Conservation (phyloP, 2,329 filamentous ascomycete species). For the Cryphonectria parasitica region DNA sequence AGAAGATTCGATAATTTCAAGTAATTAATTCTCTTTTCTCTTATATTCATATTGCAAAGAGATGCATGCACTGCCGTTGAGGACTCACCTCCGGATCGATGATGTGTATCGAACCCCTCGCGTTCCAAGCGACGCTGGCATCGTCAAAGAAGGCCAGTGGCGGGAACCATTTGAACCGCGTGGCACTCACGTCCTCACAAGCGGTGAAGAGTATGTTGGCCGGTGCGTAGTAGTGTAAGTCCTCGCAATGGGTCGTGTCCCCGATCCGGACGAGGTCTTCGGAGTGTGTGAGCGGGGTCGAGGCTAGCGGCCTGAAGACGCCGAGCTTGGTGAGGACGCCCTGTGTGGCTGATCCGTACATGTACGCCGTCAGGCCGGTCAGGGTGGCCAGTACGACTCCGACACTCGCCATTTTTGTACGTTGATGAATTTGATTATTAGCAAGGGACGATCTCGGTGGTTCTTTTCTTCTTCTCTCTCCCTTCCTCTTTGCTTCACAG, state of each 20-base stretch:
- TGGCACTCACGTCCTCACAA: slow-evolving; percentile 51
- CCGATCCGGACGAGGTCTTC: slow-evolving; percentile 47
- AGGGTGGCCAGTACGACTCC: slow-evolving; percentile 23
- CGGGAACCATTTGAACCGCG: slow-evolving; percentile 58
- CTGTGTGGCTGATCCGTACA: slow-evolving; percentile 24
- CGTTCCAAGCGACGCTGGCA: slow-evolving; percentile 40
- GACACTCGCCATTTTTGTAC: slow-evolving; percentile 18
- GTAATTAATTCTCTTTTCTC: too few relatives aligned
- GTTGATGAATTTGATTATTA: too few relatives aligned
- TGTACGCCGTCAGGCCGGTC: slow-evolving; percentile 21
- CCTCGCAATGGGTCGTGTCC: slow-evolving; percentile 62
- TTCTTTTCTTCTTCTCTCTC: too few relatives aligned
- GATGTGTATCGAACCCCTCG: slow-evolving; percentile 52
- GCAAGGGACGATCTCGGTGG: too few relatives aligned
- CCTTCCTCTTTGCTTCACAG: too few relatives aligned
- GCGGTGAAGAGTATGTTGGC: slow-evolving; percentile 58
- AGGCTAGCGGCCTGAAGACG: slow-evolving; percentile 17
- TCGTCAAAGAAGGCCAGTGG: slow-evolving; percentile 47
- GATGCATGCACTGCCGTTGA: background rate
- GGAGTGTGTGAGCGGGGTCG: slow-evolving; percentile 16
- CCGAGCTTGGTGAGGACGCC: slow-evolving; percentile 23
- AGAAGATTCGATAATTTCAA: background rate
- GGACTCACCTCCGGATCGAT: slow-evolving; percentile 56
- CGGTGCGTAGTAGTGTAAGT: slow-evolving; percentile 57
- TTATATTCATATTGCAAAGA: too few relatives aligned